Percentiles rank a stretch among this genome's conserved stretches.
phyloP scores from a whole-genome alignment of 2,329 filamentous ascomycete species.

The Truncatella angustata region DNA sequence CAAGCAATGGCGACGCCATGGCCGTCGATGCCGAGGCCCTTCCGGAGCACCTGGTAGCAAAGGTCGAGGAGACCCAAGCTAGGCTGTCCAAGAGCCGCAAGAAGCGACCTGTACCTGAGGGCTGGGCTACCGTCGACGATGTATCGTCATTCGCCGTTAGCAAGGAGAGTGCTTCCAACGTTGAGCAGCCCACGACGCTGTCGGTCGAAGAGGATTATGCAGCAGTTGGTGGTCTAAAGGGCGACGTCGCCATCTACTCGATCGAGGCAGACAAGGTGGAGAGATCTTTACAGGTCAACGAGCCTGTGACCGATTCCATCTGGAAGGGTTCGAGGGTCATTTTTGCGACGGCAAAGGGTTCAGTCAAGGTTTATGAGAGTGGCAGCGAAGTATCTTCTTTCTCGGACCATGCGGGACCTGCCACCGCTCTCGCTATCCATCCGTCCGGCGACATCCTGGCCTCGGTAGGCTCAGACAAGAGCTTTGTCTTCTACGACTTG shows the following conservation, averaged over 20 bases:
- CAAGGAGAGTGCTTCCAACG: slow-evolving; percentile 44
- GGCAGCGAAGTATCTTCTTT: slow-evolving; percentile 69
- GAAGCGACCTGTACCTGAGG: slow-evolving; percentile 82
- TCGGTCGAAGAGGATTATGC: slow-evolving; percentile 60
- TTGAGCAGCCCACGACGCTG: slow-evolving; percentile 49
- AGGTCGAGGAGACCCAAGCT: slow-evolving; percentile 78
- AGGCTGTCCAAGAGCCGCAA: slow-evolving; percentile 84
- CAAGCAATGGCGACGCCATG: slow-evolving; percentile 77
- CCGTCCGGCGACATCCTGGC: slow-evolving; percentile 80
- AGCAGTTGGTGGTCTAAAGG: slow-evolving; percentile 72
- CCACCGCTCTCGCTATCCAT: slow-evolving; percentile 75
- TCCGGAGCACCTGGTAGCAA: slow-evolving; percentile 66
- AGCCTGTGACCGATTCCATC: slow-evolving; percentile 62
- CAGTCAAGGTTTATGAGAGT: slow-evolving; percentile 75
- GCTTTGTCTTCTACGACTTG: slow-evolving; percentile 86
- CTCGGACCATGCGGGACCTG: slow-evolving; percentile 78
- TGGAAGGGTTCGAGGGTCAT: slow-evolving; percentile 70
- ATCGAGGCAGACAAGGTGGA: slow-evolving; percentile 66
- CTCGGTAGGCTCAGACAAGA: slow-evolving; percentile 89
- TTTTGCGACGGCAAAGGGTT: slow-evolving; percentile 72
- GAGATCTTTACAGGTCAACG: slow-evolving; percentile 63
- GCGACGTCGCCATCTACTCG: slow-evolving; percentile 74
- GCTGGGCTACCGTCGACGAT: slow-evolving; percentile 76
- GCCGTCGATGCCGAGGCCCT: slow-evolving; percentile 81
- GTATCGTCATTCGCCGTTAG: slow-evolving; percentile 52